Evolutionary conservation across 306 rosid species (phyloP).

Genomic region (Urtica urens): DNA sequence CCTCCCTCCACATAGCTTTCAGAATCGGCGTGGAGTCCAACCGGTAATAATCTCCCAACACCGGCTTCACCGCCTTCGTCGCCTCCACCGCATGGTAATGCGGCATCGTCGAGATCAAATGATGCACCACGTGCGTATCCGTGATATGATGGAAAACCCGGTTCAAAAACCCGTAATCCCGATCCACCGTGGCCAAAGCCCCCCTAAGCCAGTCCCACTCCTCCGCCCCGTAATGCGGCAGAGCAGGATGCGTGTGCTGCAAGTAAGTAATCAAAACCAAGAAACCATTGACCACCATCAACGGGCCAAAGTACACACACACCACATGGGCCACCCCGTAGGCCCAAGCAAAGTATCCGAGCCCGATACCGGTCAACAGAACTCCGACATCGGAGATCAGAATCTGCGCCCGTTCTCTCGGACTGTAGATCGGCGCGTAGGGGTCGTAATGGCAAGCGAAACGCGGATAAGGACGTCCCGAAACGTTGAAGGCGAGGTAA

Average conservation of each 20-base stretch:
- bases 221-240: slow-evolving; percentile 59
- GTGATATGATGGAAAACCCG: slow-evolving; percentile 64
- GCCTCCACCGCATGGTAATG: slow-evolving; percentile 77
- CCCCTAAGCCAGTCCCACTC: slow-evolving; percentile 90
- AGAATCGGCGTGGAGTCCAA: slow-evolving; percentile 55
- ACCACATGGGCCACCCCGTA: slow-evolving; percentile 42
- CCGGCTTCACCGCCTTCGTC: slow-evolving; percentile 42
- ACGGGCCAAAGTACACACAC: slow-evolving; percentile 40
- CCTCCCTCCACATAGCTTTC: slow-evolving; percentile 79
- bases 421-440: slow-evolving; percentile 47
- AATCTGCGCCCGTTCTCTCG: slow-evolving; percentile 33
- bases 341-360: slow-evolving; percentile 20
- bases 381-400: slow-evolving; percentile 37
- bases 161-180: slow-evolving; percentile 55
- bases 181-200: slow-evolving; percentile 55
- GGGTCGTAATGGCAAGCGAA: slow-evolving; percentile 59
- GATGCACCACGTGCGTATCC: slow-evolving; percentile 62
- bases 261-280: slow-evolving; percentile 52
- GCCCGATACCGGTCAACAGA: slow-evolving; percentile 15
- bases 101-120: slow-evolving; percentile 64
- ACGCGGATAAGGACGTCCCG: slow-evolving; percentile 41
- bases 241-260: slow-evolving; percentile 62
- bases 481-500: slow-evolving; percentile 52
- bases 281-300: slow-evolving; percentile 45
- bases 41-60: slow-evolving; percentile 41